Evolutionary conservation across 2,329 filamentous ascomycete species (phyloP), one percentile per base, ranked within the genome.

Genomic region (Aspergillus sp.): DNA sequence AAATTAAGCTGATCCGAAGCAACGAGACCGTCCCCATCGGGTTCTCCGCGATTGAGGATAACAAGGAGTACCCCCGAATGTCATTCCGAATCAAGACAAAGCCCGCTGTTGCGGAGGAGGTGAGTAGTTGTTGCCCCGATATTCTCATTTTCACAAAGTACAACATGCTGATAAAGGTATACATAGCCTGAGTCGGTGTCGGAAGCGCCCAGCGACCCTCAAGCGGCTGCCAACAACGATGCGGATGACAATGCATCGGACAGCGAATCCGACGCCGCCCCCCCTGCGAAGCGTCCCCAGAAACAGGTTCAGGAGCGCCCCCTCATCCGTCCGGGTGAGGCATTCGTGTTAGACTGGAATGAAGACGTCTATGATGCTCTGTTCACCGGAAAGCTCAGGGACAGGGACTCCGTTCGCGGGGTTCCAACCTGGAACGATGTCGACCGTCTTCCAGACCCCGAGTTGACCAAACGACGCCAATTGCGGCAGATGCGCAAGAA

Each of bases 291-390:
- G 9, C 51, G 62, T 2, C 52, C 56, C 0, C 70, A 77, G 24
- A 66, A 68, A 45, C 39, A 64, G 52, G 55, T 58, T 18, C 72
- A 82, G 63, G 81, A 84, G 16, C 85, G 85, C 3, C 86, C 89
- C 0, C 79, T 96, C 46, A 84, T 98, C 65, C 86, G 90, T 39
- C 84, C 94, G 26, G 89, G 90, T 54, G 95, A 99, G 75, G 91
- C 86, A 24, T 87, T 99, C 52, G 81, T 98, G 6, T 84, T 97
- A 11, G 93, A 98, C 67, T 99, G 94, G 93, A 85, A 81, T 49
- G 80, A 86, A 7, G 82, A 88, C 7, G 87, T 87, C 6, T 90
- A 86, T 72, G 87, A 94, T 18, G 80, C 80, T 16, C 80, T 96
- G 22, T 98, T 96, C 70, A 67, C 70, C 5, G 71, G 69, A 52